A percentile compares a stretch with the other conserved stretches of the same genome.
These are phyloP conservation scores for Neonectria sp. DNA, from an alignment of 2,329 filamentous ascomycete species.

Conservation along the genomic window DNA sequence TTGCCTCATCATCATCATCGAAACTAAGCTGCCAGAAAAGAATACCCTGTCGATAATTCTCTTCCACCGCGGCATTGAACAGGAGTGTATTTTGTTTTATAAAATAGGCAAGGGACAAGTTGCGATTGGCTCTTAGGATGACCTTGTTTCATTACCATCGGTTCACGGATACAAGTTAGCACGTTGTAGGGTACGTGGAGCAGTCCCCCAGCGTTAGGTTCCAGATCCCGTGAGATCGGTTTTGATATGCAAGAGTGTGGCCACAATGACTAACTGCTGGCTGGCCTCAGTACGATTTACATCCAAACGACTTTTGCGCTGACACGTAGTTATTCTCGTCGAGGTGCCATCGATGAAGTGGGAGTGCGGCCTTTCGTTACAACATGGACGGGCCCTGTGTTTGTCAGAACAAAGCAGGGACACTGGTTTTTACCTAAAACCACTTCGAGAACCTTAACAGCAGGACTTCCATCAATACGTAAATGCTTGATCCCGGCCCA, in stretches of 20 bases:
- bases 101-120: not conserved
- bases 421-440: not conserved
- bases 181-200: not conserved
- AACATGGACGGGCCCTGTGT: not conserved
- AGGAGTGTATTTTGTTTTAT: not conserved
- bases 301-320: not conserved
- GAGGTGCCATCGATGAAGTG: not conserved
- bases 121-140: not conserved
- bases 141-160: not conserved
- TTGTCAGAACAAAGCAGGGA: not conserved
- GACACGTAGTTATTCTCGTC: not conserved
- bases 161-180: not conserved
- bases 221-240: not conserved
- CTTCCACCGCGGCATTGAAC: not conserved
- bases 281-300: not conserved
- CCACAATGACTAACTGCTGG: not conserved
- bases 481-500: not conserved
- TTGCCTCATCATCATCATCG: not conserved
- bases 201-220: not conserved
- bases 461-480: not conserved
- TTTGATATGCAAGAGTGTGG: not conserved
- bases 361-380: not conserved
- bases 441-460: not conserved
- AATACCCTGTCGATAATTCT: not conserved
- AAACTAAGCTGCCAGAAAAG: not conserved